These are phyloP conservation scores for Cercospora sojina DNA, from an alignment of 2,329 filamentous ascomycete species.

Conservation along the genomic window DNA sequence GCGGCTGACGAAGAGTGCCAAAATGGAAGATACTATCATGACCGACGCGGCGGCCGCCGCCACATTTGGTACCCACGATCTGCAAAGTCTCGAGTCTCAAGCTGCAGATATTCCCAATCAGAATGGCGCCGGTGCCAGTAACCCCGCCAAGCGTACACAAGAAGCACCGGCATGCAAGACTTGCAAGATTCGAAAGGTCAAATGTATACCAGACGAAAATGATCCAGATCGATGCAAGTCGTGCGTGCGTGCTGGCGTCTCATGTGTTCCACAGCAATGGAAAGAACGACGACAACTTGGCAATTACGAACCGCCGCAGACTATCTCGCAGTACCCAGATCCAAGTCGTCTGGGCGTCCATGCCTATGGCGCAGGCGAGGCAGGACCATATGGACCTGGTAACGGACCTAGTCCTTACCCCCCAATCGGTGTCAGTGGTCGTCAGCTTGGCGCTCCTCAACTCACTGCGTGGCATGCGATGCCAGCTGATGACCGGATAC, in stretches of 20 bases:
- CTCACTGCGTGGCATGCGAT: slow-evolving; percentile 3
- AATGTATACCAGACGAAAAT: slow-evolving; percentile 4
- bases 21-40: slow-evolving; percentile 13
- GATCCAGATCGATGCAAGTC: slow-evolving; percentile 5
- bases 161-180: slow-evolving; percentile 8
- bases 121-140: neutral
- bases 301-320: neutral
- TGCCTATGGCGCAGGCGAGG: neutral
- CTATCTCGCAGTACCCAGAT: slow-evolving; percentile 10
- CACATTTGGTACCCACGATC: slow-evolving; percentile 4
- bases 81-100: neutral
- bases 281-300: slow-evolving; percentile 8
- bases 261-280: slow-evolving; percentile 1
- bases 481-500: slow-evolving; percentile 3
- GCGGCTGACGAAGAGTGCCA: slow-evolving; percentile 1
- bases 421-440: neutral
- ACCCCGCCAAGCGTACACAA: neutral
- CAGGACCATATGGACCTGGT: slow-evolving; percentile 7
- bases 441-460: slow-evolving; percentile 4
- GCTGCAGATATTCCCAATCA: neutral
- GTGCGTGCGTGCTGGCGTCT: slow-evolving; percentile 4
- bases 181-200: slow-evolving; percentile 9
- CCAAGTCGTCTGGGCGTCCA: slow-evolving; percentile 9
- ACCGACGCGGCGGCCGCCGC: neutral
- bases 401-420: slow-evolving; percentile 6